Base-by-base conservation (phyloP, 257 asterid species). In the Catharanthus roseus region DNA sequence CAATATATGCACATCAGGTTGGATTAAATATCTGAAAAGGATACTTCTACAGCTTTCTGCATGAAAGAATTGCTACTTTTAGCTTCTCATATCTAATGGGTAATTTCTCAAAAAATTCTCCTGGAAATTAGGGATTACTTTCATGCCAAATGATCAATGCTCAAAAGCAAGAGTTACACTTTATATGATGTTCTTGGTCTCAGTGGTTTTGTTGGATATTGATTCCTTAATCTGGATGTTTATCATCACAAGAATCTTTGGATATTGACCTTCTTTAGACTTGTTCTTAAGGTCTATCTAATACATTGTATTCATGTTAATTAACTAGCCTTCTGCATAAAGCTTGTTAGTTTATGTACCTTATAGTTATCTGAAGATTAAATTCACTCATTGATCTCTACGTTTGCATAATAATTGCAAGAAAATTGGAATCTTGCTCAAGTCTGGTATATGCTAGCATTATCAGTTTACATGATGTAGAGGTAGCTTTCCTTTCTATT, bases 1-100 rank as follows among this genome's bases (percentile, higher is more conserved):
- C 97, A 67, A 92, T 92, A 38, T 92, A 90, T 82, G 98, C 98
- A 21, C 98, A 92, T 84, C 98, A 90, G 98, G 98, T 54, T 29
- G 63, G 69, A 72, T 33, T 62, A 62, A 19, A 62, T 34, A 62
- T 62, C 15, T 28, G 19, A 19, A 19, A 62, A 0, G 26, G 47
- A 19, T 23, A 61, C 28, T 8, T 19, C 4, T 62, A 9, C 67
- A 0, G 26, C 28, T 36, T 36, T 34, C 29, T 62, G 10, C 45
- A 62, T 34, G 28, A 34, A 34, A 19, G 18, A 1, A 61, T 34
- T 62, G 29, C n/a, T 34, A 62, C 5, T 34, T 61, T 61, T 61
- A 16, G 18, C 33, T 6, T 29, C 23, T 18, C 26, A n/a, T 7
- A 31, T 60, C 2, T 60, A 33, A 6, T 19, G 26, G 26, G 19